Conservation (phyloP, 2,329 filamentous ascomycete genomes). For the Penicillium sp. region DNA sequence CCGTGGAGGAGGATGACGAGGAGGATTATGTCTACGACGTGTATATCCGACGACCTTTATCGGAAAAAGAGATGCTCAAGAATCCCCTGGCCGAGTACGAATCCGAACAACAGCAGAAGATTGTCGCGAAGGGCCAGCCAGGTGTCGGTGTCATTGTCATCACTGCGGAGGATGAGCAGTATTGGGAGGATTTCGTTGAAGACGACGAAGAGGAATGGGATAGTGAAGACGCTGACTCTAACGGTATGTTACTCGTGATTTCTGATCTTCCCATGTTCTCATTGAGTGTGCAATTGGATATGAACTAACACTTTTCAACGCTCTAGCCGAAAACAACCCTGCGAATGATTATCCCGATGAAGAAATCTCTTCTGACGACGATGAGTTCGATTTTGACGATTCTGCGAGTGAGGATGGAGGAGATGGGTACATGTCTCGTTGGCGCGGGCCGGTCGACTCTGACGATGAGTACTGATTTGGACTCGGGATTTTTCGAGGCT, state of each 20-base stretch:
- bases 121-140: conserved; percentile 33
- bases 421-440: conserved; percentile 23
- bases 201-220: conserved; percentile 59
- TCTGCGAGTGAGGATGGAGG: conserved; percentile 35
- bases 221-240: conserved; percentile 65
- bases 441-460: conserved; percentile 30
- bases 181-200: conserved; percentile 59
- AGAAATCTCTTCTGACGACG: conserved; percentile 51
- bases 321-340: conserved; percentile 51
- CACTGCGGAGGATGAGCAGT: conserved; percentile 48
- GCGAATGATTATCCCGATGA: conserved; percentile 56
- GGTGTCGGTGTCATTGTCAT: conserved; percentile 47
- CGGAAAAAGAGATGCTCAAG: conserved; percentile 34
- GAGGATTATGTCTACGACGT: conserved; percentile 64
- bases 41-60: conserved; percentile 55
- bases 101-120: conserved; percentile 30
- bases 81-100: conserved; percentile 37
- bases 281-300: background rate
- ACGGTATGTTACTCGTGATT: conserved; percentile 44
- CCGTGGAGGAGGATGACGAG: conserved; percentile 44
- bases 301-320: background rate
- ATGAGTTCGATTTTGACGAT: conserved; percentile 46
- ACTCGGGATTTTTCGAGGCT: background rate
- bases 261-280: background rate
- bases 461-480: conserved; percentile 26